Base-by-base conservation (phyloP, 108 stramenopile genomes). In the Skeletonema potamos region DNA sequence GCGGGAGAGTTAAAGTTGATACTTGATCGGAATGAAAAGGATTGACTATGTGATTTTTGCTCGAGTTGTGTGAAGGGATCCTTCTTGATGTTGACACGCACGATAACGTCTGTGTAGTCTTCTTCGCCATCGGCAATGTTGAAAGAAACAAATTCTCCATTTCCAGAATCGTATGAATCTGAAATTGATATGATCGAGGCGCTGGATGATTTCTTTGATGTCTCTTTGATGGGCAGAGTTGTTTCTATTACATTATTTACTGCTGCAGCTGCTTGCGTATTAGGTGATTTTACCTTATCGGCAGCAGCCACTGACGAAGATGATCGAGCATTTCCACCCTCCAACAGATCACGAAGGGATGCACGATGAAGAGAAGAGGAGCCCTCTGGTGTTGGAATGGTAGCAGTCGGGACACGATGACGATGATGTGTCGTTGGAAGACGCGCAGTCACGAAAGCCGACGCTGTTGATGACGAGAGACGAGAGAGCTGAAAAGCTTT, bases 131-230 rank as follows among this genome's bases (percentile, higher is more conserved):
- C 43, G 26, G 27, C 17, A n/a, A 65, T 54, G 15, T 54, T 37
- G 36, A 28, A 56, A 20, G 70, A 71, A 1, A 69, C 71, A 43
- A 86, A 84, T 55, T 86, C 78, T 39, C 86, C 85, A 79, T 92
- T 92, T 8, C 89, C 91, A 32, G 87, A 84, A 69, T 92, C 91
- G 68, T 85, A 90, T 6, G 85, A 39, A 58, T 87, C 85, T 8
- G 86, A 88, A 37, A 92, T 87, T 54, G 82, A 73, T 22, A 87
- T 8, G 17, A 34, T 62, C 59, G 56, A 76, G 48, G 20, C 15
- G 46, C 17, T 46, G 18, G 44, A 3, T 51, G 48, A 51, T 51
- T 22, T 51, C 22, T 51, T 51, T 51, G 17, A n/a, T 51, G 5
- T 51, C 48, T 51, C 48, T 7, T 51, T 51, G 48, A 51, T 51